Evolutionary conservation across 2,329 filamentous ascomycete species (phyloP), one percentile per base, ranked within the genome.

Genomic region (Calonectria leucothoes): DNA sequence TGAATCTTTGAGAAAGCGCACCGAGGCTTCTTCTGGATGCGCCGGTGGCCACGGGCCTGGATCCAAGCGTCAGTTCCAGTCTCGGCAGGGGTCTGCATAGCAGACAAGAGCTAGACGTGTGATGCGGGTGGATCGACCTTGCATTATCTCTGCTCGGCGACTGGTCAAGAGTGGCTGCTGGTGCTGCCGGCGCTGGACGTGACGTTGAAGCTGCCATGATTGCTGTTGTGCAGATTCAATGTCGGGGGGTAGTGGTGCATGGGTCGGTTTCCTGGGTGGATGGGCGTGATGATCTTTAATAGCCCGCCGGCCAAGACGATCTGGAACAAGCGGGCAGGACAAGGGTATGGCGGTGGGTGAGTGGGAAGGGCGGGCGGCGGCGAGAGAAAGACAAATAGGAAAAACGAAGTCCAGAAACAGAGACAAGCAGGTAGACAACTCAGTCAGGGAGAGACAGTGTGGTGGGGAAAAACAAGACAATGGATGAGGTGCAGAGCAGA

Each of bases 181-280:
- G 23, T 12, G 59, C 15, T 45, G 35, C 39, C 25, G 42, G 42
- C n/a, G 59, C 59, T 20, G 59, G 23, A 8, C 27, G 59, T 37
- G 35, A 31, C 59, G 23, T 45, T 63, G 59, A 63, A 63, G 59
- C 59, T 63, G 59, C 59, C 59, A 63, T 63, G 59, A 45, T 45
- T 63, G 23, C 27, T 45, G 35, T 23, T 63, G 12, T 39, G 59
- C 59, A n/a, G 15, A 17, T 37, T 63, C 59, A 59, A 37, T 14
- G 33, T 35, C 33, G 31, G 20, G 33, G 59, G 59, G 23, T 17
- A 15, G 23, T 29, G 35, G 57, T 63, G 39, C 57, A 63, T 63
- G 57, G 14, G 35, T 23, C n/a, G 20, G 12, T 29, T 29, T 52
- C 17, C 11, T 23, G n/a, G 31, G n/a, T 23, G 55, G 55, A 27